A percentile compares a stretch with the other conserved stretches of the same genome.
Conservation (phyloP, 2,329 filamentous ascomycete genomes). For the Endoconidiophora polonica region DNA sequence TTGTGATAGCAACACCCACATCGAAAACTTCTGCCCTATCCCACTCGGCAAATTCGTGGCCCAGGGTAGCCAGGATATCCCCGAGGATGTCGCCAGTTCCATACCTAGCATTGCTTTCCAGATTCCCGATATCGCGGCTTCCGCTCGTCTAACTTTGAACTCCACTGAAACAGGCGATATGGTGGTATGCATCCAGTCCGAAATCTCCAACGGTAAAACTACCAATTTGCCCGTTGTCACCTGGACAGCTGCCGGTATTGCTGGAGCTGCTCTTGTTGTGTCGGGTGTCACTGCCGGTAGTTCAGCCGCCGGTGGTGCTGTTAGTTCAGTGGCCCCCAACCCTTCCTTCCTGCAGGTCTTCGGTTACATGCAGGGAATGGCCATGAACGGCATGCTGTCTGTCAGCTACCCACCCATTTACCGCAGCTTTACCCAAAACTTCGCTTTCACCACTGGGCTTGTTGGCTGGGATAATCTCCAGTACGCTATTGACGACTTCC, state of each 20-base stretch:
- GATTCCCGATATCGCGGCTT: constrained; percentile 76
- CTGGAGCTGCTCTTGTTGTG: constrained; percentile 63
- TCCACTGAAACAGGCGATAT: constrained; percentile 35
- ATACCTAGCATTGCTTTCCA: constrained; percentile 83
- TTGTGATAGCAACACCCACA: constrained; percentile 49
- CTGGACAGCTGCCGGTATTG: constrained; percentile 70
- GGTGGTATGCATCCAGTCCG: constrained; percentile 69
- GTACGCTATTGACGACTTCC: constrained; percentile 67
- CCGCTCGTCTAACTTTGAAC: constrained; percentile 62
- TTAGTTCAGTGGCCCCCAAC: constrained; percentile 40
- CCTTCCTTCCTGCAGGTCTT: constrained; percentile 77
- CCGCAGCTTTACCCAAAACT: constrained; percentile 79
- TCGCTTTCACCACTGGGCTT: constrained; percentile 76
- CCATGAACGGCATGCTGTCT: constrained; percentile 91
- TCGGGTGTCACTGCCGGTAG: constrained; percentile 55
- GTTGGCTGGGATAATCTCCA: constrained; percentile 73
- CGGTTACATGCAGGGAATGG: constrained; percentile 83
- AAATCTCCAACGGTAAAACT: constrained; percentile 77
- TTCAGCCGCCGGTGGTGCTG: constrained; percentile 35
- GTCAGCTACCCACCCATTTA: constrained; percentile 79
- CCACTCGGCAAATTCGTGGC: constrained; percentile 61
- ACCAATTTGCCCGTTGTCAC: constrained; percentile 58
- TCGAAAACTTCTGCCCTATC: constrained; percentile 63
- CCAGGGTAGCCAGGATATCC: constrained; percentile 53
- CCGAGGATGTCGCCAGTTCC: constrained; percentile 49